Conservation (phyloP, 2,329 filamentous ascomycete genomes). For the Colletotrichum euphorbiae region DNA sequence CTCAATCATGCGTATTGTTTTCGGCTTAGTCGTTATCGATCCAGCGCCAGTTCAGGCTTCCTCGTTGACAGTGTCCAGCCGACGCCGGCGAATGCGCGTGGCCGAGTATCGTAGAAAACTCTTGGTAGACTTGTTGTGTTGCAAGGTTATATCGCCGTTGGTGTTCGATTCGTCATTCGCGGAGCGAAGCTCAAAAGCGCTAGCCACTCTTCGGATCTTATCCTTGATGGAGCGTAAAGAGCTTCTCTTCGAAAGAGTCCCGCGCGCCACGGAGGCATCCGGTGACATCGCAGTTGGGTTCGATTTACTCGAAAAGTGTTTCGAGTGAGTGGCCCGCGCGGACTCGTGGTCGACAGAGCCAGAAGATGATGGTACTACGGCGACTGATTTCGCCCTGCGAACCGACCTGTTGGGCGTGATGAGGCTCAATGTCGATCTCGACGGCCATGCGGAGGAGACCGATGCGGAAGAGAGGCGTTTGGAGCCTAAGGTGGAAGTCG, state of each 20-base stretch:
- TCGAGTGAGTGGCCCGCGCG: background rate
- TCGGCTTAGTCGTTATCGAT: background rate
- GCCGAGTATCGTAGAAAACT: conserved; percentile 22
- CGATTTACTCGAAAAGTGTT: conserved; percentile 17
- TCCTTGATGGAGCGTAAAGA: conserved; percentile 22
- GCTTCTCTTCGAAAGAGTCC: conserved; percentile 5
- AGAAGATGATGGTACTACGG: background rate
- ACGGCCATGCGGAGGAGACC: background rate
- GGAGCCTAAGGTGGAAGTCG: background rate
- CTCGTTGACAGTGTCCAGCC: conserved; percentile 30
- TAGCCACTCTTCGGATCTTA: conserved; percentile 33
- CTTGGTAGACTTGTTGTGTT: conserved; percentile 26
- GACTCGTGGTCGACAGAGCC: background rate
- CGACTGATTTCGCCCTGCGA: conserved; percentile 13
- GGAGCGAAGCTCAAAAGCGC: conserved; percentile 33
- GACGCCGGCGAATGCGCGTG: conserved; percentile 13
- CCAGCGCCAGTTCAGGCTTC: conserved; percentile 4
- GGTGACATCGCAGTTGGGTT: background rate
- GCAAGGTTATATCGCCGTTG: background rate
- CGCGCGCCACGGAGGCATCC: background rate
- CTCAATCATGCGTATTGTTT: background rate
- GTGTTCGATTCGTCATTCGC: background rate
- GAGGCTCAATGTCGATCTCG: background rate
- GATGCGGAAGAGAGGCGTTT: background rate
- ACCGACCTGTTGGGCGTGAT: background rate